Percentiles rank a stretch among this genome's conserved stretches.
Conservation (phyloP, 768 basidiomycete species). For the Mycena vulgaris region DNA sequence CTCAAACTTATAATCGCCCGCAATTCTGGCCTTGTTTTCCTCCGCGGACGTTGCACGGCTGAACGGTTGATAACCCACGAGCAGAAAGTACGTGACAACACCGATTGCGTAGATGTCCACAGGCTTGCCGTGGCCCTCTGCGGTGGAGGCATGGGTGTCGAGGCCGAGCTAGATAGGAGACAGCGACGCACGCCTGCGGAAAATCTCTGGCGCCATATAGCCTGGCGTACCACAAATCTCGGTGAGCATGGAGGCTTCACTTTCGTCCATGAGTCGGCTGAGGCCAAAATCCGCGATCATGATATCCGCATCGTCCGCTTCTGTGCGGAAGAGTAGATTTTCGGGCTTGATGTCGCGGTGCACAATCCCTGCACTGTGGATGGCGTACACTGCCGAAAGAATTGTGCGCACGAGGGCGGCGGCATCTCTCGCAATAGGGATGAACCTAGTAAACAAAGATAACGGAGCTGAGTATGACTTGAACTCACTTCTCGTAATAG, state of each 20-base stretch:
- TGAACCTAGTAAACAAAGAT: background rate
- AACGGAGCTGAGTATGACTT: conserved; percentile 52
- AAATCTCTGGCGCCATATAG: conserved; percentile 98
- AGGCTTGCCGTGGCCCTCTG: conserved; percentile 93
- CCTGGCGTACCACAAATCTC: conserved; percentile 98
- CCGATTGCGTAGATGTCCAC: conserved; percentile 99
- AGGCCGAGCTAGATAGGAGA: background rate
- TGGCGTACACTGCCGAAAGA: conserved; percentile 89
- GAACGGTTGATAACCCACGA: conserved; percentile 95
- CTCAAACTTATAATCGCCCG: conserved; percentile 91
- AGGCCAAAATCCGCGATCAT: conserved; percentile 99
- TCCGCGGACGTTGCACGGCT: conserved; percentile 90
- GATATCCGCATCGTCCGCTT: conserved; percentile 92
- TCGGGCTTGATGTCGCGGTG: conserved; percentile 98
- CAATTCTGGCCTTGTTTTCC: conserved; percentile 97
- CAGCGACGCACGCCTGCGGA: conserved; percentile 79
- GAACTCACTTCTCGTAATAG: conserved; percentile 91
- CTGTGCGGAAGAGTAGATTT: conserved; percentile 94
- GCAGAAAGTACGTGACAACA: conserved; percentile 97
- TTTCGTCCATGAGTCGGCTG: conserved; percentile 91
- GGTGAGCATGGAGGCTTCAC: conserved; percentile 87
- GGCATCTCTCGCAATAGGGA: conserved; percentile 72
- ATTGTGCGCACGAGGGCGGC: conserved; percentile 91
- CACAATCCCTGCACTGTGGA: conserved; percentile 93
- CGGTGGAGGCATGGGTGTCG: no score